phyloP scores from a whole-genome alignment of 257 asterid genomes.

The Nicotiana knightiana region DNA sequence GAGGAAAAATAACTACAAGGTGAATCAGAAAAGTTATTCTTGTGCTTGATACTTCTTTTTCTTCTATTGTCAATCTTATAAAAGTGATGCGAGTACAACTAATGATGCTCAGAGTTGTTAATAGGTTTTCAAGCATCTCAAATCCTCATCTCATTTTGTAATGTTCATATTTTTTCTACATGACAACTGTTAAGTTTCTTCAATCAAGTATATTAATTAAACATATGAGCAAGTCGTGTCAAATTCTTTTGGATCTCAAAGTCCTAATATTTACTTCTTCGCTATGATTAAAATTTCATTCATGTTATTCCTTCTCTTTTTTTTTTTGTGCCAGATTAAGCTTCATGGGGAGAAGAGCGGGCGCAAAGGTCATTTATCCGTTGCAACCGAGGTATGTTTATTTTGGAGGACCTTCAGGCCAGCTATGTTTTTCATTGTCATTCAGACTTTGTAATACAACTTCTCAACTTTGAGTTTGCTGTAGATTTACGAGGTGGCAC shows the following conservation, averaged over 20 bases:
- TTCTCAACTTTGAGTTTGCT: background rate
- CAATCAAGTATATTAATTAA: background rate
- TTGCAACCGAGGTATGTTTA: constrained; percentile 76
- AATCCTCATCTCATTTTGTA: background rate
- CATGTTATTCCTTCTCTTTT: background rate
- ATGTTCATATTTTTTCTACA: background rate
- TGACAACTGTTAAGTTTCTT: background rate
- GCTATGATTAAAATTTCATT: background rate
- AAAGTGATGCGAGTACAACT: background rate
- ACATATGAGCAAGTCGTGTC: background rate
- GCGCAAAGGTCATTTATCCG: constrained; percentile 84
- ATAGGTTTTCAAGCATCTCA: background rate
- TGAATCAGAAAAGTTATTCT: constrained; percentile 14
- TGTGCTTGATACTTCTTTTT: background rate
- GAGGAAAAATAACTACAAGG: constrained; percentile 69
- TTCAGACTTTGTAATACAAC: background rate
- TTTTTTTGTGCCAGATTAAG: constrained; percentile 55
- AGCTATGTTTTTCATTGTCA: background rate
- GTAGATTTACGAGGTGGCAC: constrained; percentile 91
- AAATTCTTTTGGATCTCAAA: background rate
- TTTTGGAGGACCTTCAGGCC: background rate
- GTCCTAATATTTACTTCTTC: background rate
- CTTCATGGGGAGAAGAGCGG: constrained; percentile 91
- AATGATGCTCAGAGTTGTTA: background rate
- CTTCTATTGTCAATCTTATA: background rate